These are phyloP conservation scores for Flueggea neowawraea DNA, from an alignment of 441 rosid genomes.

Conservation along the genomic window DNA sequence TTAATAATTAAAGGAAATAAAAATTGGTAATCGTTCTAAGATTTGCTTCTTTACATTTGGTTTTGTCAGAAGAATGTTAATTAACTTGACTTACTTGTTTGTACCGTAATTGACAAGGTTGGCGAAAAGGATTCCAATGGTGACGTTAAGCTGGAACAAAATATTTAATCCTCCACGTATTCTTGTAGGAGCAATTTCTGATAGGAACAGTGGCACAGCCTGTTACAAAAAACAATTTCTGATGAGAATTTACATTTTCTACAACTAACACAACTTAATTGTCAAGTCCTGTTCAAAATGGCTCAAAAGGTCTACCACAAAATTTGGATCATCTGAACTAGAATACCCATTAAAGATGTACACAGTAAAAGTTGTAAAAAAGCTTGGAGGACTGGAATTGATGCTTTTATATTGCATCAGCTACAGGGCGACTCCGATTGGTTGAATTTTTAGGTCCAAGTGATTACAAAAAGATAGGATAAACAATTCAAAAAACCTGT, in stretches of 20 bases:
- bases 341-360: too few relatives aligned
- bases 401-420: background rate
- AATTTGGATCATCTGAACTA: too few relatives aligned
- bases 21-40: too few relatives aligned
- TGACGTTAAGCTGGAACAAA: constrained; percentile 86
- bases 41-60: background rate
- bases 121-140: constrained; percentile 91
- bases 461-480: constrained; percentile 16
- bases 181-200: constrained; percentile 91
- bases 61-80: background rate
- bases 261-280: too few relatives aligned
- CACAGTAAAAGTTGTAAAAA: too few relatives aligned
- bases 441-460: constrained; percentile 8
- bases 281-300: too few relatives aligned
- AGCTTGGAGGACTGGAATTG: background rate
- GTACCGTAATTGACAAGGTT: constrained; percentile 86
- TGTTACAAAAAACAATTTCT: constrained; percentile 9
- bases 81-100: constrained; percentile 49
- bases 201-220: constrained; percentile 91
- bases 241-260: too few relatives aligned
- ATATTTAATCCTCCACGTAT: constrained; percentile 92
- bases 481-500: constrained; percentile 4
- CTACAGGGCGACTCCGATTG: background rate
- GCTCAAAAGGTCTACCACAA: too few relatives aligned
- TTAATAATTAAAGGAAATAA: too few relatives aligned